These are phyloP conservation scores for Malus hybrid DNA, from an alignment of 331 rosid genomes.

Conservation along the genomic window DNA sequence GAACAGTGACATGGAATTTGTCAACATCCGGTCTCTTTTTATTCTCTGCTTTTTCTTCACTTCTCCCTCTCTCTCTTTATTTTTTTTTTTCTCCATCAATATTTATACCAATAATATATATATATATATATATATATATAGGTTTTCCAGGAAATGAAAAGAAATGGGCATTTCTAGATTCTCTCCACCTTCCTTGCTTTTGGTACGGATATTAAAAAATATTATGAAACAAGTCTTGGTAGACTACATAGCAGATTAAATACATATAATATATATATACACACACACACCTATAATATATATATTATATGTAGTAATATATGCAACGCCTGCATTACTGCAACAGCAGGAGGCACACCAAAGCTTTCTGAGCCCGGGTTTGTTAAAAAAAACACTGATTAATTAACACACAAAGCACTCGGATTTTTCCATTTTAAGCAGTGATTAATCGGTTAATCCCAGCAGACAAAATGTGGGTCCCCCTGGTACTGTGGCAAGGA, in stretches of 20 bases:
- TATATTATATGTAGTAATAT: background rate
- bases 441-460: conserved; percentile 22
- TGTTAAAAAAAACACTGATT: background rate
- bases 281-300: too few species aligned
- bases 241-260: conserved; percentile 9
- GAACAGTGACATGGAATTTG: conserved; percentile 99
- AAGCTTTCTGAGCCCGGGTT: conserved; percentile 14
- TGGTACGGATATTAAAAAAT: conserved; percentile 25
- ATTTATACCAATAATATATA: conserved; percentile 3
- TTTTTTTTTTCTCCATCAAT: conserved; percentile 14
- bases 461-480: conserved; percentile 39
- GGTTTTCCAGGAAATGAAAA: conserved; percentile 24
- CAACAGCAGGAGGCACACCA: conserved; percentile 26
- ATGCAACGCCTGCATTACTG: conserved; percentile 14
- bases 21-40: conserved; percentile 99
- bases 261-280: background rate
- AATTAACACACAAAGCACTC: background rate
- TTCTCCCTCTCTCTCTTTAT: conserved; percentile 15
- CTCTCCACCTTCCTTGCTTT: conserved; percentile 57
- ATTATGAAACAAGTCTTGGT: background rate
- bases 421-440: conserved; percentile 12
- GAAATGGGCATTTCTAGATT: conserved; percentile 73
- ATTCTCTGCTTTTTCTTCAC: conserved; percentile 91
- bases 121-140: background rate
- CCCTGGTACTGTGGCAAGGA: conserved; percentile 14